These are phyloP conservation scores for Allomyces javanicus DNA, from an alignment of 192 early-diverging fungal species.

Conservation along the genomic window DNA sequence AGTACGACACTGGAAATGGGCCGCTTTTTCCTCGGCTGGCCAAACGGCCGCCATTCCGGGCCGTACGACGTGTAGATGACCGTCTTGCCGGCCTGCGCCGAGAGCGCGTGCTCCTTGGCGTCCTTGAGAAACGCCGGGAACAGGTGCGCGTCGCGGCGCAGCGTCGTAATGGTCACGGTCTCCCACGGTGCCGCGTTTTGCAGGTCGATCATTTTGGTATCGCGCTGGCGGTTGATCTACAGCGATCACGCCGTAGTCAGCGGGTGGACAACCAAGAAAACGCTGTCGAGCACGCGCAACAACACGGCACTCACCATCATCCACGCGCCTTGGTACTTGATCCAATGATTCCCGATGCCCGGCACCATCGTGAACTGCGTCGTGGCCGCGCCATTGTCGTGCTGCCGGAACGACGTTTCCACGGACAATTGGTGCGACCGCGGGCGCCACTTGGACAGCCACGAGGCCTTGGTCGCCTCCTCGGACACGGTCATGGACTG, in stretches of 20 bases:
- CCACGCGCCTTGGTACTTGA: conserved; percentile 60
- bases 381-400: conserved; percentile 73
- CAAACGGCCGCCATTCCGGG: conserved; percentile 92
- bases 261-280: not conserved
- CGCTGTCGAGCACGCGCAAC: not conserved
- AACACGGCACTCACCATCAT: conserved; percentile 28
- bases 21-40: conserved; percentile 63
- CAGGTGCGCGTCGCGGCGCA: conserved; percentile 56
- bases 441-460: conserved; percentile 9
- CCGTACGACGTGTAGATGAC: conserved; percentile 90
- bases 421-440: conserved; percentile 60
- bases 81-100: conserved; percentile 82
- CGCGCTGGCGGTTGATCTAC: conserved; percentile 55
- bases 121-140: conserved; percentile 59
- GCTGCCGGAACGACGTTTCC: conserved; percentile 66
- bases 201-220: conserved; percentile 75
- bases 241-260: conserved; percentile 3
- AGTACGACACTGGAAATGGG: conserved; percentile 52
- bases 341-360: conserved; percentile 75
- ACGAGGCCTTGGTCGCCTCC: conserved; percentile 15
- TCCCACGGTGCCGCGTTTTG: conserved; percentile 85
- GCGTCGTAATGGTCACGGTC: conserved; percentile 78
- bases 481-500: conserved; percentile 28
- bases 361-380: conserved; percentile 76
- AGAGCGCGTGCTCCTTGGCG: conserved; percentile 58